Evolutionary conservation across 768 basidiomycete species (phyloP).

Genomic region (Termitomyces sp.): DNA sequence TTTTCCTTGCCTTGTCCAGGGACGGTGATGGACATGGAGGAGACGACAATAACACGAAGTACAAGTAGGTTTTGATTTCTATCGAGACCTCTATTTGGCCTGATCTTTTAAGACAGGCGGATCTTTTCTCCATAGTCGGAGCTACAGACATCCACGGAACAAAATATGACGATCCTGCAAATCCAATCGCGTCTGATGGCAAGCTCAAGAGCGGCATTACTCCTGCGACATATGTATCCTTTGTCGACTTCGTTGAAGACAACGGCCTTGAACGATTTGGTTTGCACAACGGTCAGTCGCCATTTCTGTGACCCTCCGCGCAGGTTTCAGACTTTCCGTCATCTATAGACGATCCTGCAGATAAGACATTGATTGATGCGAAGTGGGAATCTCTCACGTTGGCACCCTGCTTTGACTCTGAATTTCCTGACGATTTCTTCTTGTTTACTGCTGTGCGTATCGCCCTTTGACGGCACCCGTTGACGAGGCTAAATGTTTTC

Average conservation of each 20-base stretch:
- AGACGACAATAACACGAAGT: slow-evolving; percentile 40
- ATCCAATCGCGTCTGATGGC: slow-evolving; percentile 48
- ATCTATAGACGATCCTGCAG: slow-evolving; percentile 25
- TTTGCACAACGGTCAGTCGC: slow-evolving; percentile 44
- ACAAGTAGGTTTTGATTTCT: slow-evolving; percentile 34
- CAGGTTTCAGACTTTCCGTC: neutral
- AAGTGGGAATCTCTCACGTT: slow-evolving; percentile 69
- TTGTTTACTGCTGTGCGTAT: slow-evolving; percentile 53
- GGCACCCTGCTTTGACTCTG: slow-evolving; percentile 44
- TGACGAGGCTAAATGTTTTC: neutral
- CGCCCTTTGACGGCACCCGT: neutral
- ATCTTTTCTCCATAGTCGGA: slow-evolving; percentile 49
- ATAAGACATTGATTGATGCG: slow-evolving; percentile 50
- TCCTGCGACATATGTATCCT: slow-evolving; percentile 50
- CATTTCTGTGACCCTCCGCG: neutral
- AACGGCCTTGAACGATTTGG: slow-evolving; percentile 56
- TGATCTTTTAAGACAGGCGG: slow-evolving; percentile 39
- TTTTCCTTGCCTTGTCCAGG: slow-evolving; percentile 57
- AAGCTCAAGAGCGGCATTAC: slow-evolving; percentile 39
- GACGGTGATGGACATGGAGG: slow-evolving; percentile 60
- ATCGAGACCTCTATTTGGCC: slow-evolving; percentile 2
- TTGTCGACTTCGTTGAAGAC: slow-evolving; percentile 50
- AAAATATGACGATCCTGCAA: slow-evolving; percentile 46
- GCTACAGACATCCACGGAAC: slow-evolving; percentile 61
- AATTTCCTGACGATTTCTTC: slow-evolving; percentile 61